These are phyloP conservation scores for Trichosporon coremiiforme DNA, from an alignment of 1,284 basidiomycete species.

Conservation along the genomic window DNA sequence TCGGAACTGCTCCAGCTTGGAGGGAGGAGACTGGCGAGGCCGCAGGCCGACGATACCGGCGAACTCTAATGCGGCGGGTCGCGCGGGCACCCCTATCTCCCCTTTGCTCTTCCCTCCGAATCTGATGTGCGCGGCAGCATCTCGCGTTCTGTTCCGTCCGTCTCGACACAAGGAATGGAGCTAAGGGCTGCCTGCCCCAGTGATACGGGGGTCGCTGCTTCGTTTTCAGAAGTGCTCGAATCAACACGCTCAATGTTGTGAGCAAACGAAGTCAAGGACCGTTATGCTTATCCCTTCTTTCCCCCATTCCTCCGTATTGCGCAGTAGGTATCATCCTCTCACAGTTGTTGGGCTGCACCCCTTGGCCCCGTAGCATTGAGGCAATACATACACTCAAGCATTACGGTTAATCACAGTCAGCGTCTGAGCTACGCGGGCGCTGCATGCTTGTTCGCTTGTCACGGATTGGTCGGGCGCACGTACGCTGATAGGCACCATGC, in stretches of 20 bases:
- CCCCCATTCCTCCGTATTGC: slow-evolving; percentile 2
- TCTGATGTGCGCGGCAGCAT: background rate
- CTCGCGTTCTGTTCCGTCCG: background rate
- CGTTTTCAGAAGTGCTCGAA: too few relatives aligned
- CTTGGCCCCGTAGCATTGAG: background rate
- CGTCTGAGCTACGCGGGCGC: background rate
- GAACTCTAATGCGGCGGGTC: background rate
- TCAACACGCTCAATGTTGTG: background rate
- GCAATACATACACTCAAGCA: background rate
- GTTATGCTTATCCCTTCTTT: background rate
- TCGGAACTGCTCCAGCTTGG: too few relatives aligned
- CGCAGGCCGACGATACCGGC: too few relatives aligned
- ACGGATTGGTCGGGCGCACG: too few relatives aligned
- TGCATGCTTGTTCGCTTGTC: too few relatives aligned
- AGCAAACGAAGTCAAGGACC: background rate
- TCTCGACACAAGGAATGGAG: background rate
- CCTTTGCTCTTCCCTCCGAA: background rate
- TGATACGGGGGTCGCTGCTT: background rate
- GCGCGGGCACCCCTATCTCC: background rate
- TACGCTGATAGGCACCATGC: background rate
- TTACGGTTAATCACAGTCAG: background rate
- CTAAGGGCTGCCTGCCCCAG: background rate
- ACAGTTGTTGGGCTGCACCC: background rate
- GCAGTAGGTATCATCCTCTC: background rate
- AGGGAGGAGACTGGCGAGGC: too few relatives aligned